These are phyloP conservation scores for Heritiera fomes DNA, from an alignment of 345 rosid species.

Conservation along the genomic window DNA sequence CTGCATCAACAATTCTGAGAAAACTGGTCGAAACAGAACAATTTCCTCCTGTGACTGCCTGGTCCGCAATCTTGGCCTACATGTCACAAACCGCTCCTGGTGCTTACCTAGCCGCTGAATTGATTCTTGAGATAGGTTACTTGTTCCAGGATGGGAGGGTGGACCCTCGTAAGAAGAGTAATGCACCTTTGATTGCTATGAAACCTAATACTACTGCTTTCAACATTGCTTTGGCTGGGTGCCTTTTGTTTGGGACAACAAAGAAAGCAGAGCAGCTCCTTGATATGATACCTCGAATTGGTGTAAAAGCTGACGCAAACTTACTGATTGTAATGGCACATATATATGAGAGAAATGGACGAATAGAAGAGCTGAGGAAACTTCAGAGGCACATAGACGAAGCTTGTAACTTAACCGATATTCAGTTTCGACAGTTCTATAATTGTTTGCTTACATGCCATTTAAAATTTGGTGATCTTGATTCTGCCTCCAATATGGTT, in stretches of 20 bases:
- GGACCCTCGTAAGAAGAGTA: conserved; percentile 83
- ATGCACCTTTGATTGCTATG: conserved; percentile 79
- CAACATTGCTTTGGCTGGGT: conserved; percentile 80
- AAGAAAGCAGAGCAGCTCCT: conserved; percentile 92
- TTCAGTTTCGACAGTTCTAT: conserved; percentile 74
- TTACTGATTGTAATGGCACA: conserved; percentile 75
- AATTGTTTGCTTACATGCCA: conserved; percentile 79
- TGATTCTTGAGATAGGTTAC: conserved; percentile 83
- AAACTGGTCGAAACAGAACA: conserved; percentile 66
- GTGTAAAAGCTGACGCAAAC: conserved; percentile 59
- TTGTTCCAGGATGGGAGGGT: conserved; percentile 73
- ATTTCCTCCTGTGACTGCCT: conserved; percentile 74
- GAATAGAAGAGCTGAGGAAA: conserved; percentile 75
- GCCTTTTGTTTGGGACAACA: conserved; percentile 75
- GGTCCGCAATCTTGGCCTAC: conserved; percentile 73
- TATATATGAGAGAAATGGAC: conserved; percentile 85
- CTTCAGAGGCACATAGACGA: conserved; percentile 88
- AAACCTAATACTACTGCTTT: conserved; percentile 73
- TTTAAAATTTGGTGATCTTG: conserved; percentile 81
- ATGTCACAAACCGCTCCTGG: conserved; percentile 75
- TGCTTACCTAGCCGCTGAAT: conserved; percentile 80
- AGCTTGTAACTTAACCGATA: conserved; percentile 58
- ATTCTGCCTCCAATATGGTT: conserved; percentile 82
- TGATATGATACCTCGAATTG: conserved; percentile 69
- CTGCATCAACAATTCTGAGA: conserved; percentile 76